phyloP scores from a whole-genome alignment of 768 basidiomycete genomes.

The Termitomyces sp. region DNA sequence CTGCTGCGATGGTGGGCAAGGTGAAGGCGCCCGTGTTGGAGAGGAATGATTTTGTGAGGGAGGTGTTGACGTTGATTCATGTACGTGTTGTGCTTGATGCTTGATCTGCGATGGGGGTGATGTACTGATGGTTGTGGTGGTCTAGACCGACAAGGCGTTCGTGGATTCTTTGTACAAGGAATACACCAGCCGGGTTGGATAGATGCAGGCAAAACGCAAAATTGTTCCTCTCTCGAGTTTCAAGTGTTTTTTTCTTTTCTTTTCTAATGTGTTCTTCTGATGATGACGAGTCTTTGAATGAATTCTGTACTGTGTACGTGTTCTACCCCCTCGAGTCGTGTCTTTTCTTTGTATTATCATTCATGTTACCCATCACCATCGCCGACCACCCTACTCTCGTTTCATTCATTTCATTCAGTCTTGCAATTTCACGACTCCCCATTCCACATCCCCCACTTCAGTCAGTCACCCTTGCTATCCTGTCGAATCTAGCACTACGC shows the following conservation, averaged over 20 bases:
- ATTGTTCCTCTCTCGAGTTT: not conserved
- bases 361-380: not conserved
- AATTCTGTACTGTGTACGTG: not conserved
- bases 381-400: not conserved
- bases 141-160: slow-evolving; percentile 62
- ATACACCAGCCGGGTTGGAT: slow-evolving; percentile 31
- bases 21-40: slow-evolving; percentile 27
- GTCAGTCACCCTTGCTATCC: slow-evolving; percentile 3
- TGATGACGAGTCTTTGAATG: not conserved
- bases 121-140: not conserved
- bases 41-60: slow-evolving; percentile 55
- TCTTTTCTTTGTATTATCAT: slow-evolving; percentile 5
- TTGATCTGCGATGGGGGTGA: not conserved
- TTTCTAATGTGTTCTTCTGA: not conserved
- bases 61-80: slow-evolving; percentile 59
- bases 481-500: slow-evolving; percentile 19
- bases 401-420: not conserved
- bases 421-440: not conserved
- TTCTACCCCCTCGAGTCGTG: not conserved
- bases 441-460: not conserved
- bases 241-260: not conserved
- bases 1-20: slow-evolving; percentile 18
- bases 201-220: not conserved
- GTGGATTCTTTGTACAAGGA: slow-evolving; percentile 59
- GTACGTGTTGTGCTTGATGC: slow-evolving; percentile 31